Percentiles rank a stretch among this genome's conserved stretches.
Evolutionary conservation across 2,329 filamentous ascomycete species (phyloP).

Genomic region (Paecilomyces dactylethromorphus): DNA sequence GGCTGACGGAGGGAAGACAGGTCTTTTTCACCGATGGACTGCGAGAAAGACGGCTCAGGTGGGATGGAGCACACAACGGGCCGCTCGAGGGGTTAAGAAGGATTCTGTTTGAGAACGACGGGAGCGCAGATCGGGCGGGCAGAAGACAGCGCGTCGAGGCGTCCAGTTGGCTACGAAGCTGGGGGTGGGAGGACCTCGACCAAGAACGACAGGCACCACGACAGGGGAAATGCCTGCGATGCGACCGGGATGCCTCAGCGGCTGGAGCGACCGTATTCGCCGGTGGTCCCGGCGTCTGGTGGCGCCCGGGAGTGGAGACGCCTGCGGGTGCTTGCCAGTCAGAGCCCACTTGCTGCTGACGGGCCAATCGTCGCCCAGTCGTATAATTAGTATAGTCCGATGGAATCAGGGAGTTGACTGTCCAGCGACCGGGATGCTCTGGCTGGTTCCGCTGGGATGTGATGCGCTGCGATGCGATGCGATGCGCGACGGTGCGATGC

Average conservation of each 20-base stretch:
- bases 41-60: not conserved
- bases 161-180: not conserved
- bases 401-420: not conserved
- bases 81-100: slow-evolving; percentile 1
- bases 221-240: not conserved
- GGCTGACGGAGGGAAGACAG: not conserved
- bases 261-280: not conserved
- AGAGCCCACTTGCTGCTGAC: not conserved
- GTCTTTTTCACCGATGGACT: not conserved
- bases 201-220: not conserved
- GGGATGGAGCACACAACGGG: not conserved
- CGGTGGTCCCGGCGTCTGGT: not conserved
- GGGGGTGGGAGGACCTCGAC: not conserved
- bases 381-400: not conserved
- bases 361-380: not conserved
- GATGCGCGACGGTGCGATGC: too few species aligned
- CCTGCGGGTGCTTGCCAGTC: not conserved
- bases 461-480: too few species aligned
- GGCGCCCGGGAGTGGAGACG: not conserved
- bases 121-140: not conserved
- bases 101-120: not conserved
- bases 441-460: too few species aligned
- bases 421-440: not conserved
- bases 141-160: not conserved
- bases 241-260: not conserved